These are phyloP conservation scores for Leptosphaerulina australis DNA, from an alignment of 2,329 filamentous ascomycete genomes.

Conservation along the genomic window DNA sequence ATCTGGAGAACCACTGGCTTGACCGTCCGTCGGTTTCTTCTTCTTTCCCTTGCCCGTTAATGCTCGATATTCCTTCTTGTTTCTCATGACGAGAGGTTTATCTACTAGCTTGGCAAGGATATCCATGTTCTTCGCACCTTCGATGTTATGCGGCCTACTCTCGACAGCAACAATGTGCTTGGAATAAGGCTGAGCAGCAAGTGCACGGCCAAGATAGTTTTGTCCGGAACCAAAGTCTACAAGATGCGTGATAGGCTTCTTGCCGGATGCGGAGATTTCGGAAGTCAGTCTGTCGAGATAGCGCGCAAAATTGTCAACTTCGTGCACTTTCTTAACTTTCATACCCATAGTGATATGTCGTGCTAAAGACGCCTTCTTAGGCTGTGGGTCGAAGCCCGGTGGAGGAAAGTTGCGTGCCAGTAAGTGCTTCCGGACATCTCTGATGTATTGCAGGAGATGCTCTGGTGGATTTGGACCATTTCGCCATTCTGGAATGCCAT, in stretches of 20 bases:
- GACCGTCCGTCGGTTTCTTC: constrained; percentile 38
- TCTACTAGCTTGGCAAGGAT: constrained; percentile 77
- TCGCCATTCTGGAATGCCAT: constrained; percentile 47
- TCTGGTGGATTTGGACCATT: constrained; percentile 53
- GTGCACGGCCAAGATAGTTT: constrained; percentile 88
- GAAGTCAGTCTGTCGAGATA: constrained; percentile 74
- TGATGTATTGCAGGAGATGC: constrained; percentile 74
- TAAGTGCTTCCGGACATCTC: constrained; percentile 70
- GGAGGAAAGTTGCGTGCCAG: constrained; percentile 66
- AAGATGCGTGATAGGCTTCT: constrained; percentile 73
- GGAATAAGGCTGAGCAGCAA: constrained; percentile 86
- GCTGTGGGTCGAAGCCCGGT: constrained; percentile 26
- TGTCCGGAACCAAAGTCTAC: constrained; percentile 97
- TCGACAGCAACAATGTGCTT: constrained; percentile 90
- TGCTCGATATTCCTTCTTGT: constrained; percentile 78
- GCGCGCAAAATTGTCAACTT: constrained; percentile 87
- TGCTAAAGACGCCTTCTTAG: constrained; percentile 64
- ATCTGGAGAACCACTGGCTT: not conserved
- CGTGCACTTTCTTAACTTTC: constrained; percentile 94
- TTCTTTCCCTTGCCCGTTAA: constrained; percentile 49
- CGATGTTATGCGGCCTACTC: constrained; percentile 83
- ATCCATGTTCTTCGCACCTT: constrained; percentile 82
- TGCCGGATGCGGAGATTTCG: constrained; percentile 51
- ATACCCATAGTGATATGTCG: constrained; percentile 82
- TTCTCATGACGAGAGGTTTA: constrained; percentile 74